Evolutionary conservation across 331 rosid species (phyloP).

Genomic region (Malus hybrid): DNA sequence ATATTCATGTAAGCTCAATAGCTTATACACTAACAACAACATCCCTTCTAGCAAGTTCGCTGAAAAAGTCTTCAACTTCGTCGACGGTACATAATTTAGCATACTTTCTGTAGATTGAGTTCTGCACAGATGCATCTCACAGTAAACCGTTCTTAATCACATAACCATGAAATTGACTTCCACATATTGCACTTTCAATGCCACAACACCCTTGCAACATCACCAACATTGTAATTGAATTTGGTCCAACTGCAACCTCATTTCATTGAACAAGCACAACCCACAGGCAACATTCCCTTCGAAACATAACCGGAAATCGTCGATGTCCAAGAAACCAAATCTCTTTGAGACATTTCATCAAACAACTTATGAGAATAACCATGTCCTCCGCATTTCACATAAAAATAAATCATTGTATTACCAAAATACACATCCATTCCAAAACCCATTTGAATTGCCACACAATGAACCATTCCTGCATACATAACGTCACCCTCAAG

Average conservation of each 20-base stretch:
- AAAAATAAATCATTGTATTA: constrained; percentile 37
- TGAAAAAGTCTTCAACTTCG: constrained; percentile 29
- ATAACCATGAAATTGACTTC: constrained; percentile 38
- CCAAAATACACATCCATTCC: constrained; percentile 41
- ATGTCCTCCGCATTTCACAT: constrained; percentile 28
- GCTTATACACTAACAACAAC: no score
- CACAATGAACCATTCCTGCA: constrained; percentile 46
- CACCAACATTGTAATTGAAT: constrained; percentile 36
- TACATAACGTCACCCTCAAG: constrained; percentile 8
- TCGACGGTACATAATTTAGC: constrained; percentile 16
- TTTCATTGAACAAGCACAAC: constrained; percentile 27
- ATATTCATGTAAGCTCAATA: no score
- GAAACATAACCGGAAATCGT: constrained; percentile 37
- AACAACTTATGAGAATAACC: constrained; percentile 23
- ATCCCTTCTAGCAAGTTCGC: constrained; percentile 29
- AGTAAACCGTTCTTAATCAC: constrained; percentile 38
- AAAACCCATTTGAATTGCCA: constrained; percentile 39
- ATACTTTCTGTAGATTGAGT: constrained; percentile 44
- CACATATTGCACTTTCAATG: constrained; percentile 8
- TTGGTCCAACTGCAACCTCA: constrained; percentile 42
- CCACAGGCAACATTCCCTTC: constrained; percentile 16
- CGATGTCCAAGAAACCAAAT: constrained; percentile 49
- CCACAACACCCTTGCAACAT: constrained; percentile 43
- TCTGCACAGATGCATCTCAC: constrained; percentile 28
- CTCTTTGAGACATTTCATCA: constrained; percentile 33